phyloP scores from a whole-genome alignment of 192 early-diverging fungal genomes.

The Phycomyces blakesleeanus region DNA sequence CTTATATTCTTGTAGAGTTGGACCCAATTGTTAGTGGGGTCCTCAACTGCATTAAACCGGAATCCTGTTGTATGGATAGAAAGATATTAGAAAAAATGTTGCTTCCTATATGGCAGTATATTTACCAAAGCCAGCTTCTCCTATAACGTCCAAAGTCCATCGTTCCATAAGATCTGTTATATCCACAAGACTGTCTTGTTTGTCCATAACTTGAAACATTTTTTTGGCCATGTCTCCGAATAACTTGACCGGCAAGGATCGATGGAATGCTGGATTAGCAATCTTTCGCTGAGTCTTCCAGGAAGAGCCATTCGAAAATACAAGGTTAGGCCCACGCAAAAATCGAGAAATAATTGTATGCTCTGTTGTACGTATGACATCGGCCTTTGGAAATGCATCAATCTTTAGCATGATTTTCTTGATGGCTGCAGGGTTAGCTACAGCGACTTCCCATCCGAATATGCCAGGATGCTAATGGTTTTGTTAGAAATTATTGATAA shows the following conservation, averaged over 20 bases:
- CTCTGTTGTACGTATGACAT: neutral
- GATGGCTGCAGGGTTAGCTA: neutral
- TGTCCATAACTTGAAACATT: constrained; percentile 20
- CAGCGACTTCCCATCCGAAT: constrained; percentile 1
- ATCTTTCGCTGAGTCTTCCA: constrained; percentile 20
- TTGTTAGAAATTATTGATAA: too few species aligned
- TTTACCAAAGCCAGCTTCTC: constrained; percentile 29
- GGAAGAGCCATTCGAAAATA: constrained; percentile 11
- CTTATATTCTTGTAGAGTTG: too few species aligned
- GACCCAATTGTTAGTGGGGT: too few species aligned
- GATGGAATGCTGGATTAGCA: constrained; percentile 19
- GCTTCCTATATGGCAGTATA: too few species aligned
- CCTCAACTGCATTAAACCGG: neutral
- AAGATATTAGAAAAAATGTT: too few species aligned
- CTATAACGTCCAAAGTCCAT: constrained; percentile 28
- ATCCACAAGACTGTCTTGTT: neutral
- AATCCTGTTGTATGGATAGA: too few species aligned
- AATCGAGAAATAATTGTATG: neutral
- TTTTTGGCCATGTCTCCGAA: constrained; percentile 10
- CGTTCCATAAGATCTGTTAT: constrained; percentile 18
- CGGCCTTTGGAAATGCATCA: constrained; percentile 1
- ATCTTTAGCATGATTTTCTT: constrained; percentile 3
- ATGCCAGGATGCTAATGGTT: neutral
- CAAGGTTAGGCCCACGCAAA: neutral
- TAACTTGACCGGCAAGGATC: constrained; percentile 18